Conservation (phyloP, 495 filamentous ascomycete species). For the Penicillium angulare region DNA sequence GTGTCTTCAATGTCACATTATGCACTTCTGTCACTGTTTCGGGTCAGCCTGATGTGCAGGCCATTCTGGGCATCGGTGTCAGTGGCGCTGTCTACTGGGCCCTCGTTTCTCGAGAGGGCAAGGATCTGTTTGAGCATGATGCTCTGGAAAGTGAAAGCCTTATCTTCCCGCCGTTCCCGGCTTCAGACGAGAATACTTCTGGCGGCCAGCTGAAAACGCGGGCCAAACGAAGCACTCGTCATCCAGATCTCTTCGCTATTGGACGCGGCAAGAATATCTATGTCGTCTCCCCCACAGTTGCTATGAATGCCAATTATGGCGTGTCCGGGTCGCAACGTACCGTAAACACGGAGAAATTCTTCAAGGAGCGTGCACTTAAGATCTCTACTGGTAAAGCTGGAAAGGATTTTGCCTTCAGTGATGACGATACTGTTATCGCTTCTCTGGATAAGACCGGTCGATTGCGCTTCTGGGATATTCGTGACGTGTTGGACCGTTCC, state of each 20-base stretch:
- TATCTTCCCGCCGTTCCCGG: slow-evolving; percentile 74
- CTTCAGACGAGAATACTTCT: slow-evolving; percentile 73
- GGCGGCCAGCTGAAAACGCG: slow-evolving; percentile 94
- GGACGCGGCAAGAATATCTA: slow-evolving; percentile 94
- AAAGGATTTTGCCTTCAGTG: slow-evolving; percentile 96
- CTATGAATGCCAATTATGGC: slow-evolving; percentile 66
- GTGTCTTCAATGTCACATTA: slow-evolving; percentile 89
- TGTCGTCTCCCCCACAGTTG: slow-evolving; percentile 79
- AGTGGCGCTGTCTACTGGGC: slow-evolving; percentile 95
- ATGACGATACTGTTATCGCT: slow-evolving; percentile 90
- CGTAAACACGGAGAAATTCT: slow-evolving; percentile 80
- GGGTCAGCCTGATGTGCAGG: slow-evolving; percentile 58
- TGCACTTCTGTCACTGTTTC: slow-evolving; percentile 56
- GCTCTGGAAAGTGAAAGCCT: slow-evolving; percentile 75
- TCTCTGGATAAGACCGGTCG: slow-evolving; percentile 95
- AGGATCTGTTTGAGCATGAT: slow-evolving; percentile 70
- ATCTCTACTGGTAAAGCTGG: slow-evolving; percentile 97
- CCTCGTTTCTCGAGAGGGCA: slow-evolving; percentile 64
- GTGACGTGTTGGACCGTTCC: slow-evolving; percentile 62
- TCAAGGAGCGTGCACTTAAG: slow-evolving; percentile 79
- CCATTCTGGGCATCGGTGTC: slow-evolving; percentile 86
- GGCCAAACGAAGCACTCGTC: slow-evolving; percentile 80
- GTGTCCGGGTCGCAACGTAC: slow-evolving; percentile 68
- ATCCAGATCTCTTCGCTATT: slow-evolving; percentile 90
- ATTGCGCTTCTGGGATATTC: slow-evolving; percentile 96